Conservation (phyloP, 2,329 filamentous ascomycete species). For the Sarocladium oryzae region DNA sequence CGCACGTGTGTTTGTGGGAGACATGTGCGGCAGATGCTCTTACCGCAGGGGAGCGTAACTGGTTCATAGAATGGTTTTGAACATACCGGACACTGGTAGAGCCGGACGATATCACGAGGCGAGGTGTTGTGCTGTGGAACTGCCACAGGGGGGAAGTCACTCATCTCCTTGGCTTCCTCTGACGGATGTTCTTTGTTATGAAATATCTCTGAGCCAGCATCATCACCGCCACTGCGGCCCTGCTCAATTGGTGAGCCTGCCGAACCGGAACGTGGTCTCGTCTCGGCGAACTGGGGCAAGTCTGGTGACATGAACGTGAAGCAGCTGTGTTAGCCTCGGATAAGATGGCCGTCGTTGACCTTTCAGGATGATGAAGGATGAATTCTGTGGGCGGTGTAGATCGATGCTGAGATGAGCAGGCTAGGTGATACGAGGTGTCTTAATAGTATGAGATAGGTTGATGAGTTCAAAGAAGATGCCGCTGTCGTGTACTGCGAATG, state of each 20-base stretch:
- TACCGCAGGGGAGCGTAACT: conserved; percentile 74
- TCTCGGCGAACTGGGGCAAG: conserved; percentile 16
- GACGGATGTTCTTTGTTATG: neutral
- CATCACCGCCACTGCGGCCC: neutral
- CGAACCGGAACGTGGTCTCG: conserved; percentile 12
- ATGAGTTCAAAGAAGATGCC: too few species aligned
- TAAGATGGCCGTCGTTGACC: neutral
- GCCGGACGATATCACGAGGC: conserved; percentile 43
- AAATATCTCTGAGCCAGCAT: neutral
- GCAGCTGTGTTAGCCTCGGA: conserved; percentile 5
- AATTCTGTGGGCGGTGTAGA: neutral
- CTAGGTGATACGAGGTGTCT: neutral
- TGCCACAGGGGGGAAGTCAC: conserved; percentile 1
- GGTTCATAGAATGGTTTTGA: conserved; percentile 61
- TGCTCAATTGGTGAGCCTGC: conserved; percentile 5
- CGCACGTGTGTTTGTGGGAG: conserved; percentile 61
- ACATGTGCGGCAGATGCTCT: conserved; percentile 69
- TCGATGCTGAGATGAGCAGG: neutral
- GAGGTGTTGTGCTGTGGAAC: conserved; percentile 11
- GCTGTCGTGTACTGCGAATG: conserved; percentile 8
- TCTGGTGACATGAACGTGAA: conserved; percentile 17
- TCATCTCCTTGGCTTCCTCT: neutral
- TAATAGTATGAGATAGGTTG: too few species aligned
- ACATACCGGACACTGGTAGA: conserved; percentile 74
- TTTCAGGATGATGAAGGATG: neutral